Percentiles rank a stretch among this genome's conserved stretches.
Conservation (phyloP, 2,329 filamentous ascomycete species). For the Rutstroemia sp. region DNA sequence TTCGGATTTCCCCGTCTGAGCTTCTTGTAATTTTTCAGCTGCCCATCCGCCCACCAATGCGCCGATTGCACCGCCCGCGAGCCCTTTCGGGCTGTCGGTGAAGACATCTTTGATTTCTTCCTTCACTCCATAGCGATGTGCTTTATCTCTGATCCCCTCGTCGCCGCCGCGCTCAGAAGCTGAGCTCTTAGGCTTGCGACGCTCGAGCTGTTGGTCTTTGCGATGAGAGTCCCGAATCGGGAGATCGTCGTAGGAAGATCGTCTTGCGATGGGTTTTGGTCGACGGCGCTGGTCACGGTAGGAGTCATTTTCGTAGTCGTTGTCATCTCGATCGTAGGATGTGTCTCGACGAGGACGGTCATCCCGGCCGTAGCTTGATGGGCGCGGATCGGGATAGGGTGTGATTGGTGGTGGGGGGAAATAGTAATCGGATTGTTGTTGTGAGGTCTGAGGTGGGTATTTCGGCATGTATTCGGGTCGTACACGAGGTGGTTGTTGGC, state of each 20-base stretch:
- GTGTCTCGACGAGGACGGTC: background rate
- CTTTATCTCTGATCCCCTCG: background rate
- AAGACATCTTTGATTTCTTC: slow-evolving; percentile 19
- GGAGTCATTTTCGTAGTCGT: background rate
- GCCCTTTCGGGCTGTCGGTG: slow-evolving; percentile 15
- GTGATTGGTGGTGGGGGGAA: background rate
- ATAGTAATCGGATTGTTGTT: background rate
- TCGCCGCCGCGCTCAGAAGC: background rate
- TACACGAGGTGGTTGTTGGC: slow-evolving; percentile 4
- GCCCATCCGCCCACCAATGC: slow-evolving; percentile 24
- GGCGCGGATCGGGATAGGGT: background rate
- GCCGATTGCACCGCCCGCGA: slow-evolving; percentile 18
- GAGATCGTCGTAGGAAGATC: slow-evolving; percentile 5
- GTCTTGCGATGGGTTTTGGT: background rate
- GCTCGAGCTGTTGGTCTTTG: background rate
- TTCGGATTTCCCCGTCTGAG: slow-evolving; percentile 13
- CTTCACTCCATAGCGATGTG: slow-evolving; percentile 10
- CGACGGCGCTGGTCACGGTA: background rate
- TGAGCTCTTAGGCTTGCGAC: background rate
- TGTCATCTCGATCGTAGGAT: background rate
- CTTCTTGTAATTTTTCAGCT: slow-evolving; percentile 16
- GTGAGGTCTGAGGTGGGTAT: background rate
- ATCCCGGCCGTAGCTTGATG: background rate
- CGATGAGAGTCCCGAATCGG: background rate
- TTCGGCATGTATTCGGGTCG: slow-evolving; percentile 4